Conservation (phyloP, 2,329 filamentous ascomycete species). For the Trichoderma afroharzianum region DNA sequence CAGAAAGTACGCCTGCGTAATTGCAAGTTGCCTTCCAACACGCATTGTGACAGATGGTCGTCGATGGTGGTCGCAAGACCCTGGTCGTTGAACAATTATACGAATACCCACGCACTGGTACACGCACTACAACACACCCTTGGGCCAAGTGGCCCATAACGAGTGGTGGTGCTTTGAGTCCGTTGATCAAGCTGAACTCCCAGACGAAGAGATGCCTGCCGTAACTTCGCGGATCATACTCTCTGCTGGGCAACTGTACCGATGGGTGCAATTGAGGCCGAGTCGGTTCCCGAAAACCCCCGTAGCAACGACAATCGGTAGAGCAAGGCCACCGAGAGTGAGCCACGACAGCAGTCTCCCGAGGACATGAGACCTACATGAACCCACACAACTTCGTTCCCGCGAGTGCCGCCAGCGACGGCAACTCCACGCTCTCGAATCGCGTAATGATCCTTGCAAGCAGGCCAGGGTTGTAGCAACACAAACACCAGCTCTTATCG, state of each 20-base stretch:
- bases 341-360: conserved; percentile 12
- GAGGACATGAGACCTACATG: neutral
- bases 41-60: neutral
- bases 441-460: conserved; percentile 8
- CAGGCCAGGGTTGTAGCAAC: conserved; percentile 2
- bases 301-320: conserved; percentile 1
- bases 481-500: conserved; percentile 14
- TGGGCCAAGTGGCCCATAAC: neutral
- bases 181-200: neutral
- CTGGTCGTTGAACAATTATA: neutral
- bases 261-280: neutral
- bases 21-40: neutral
- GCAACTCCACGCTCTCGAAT: conserved; percentile 4
- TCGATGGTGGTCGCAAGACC: neutral
- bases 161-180: neutral
- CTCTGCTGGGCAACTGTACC: neutral
- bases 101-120: neutral
- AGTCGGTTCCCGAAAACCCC: neutral
- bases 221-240: neutral
- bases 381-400: conserved; percentile 8
- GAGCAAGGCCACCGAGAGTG: neutral
- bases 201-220: neutral
- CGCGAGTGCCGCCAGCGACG: conserved; percentile 11
- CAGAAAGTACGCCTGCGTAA: neutral
- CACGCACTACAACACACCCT: neutral